Percentiles rank a stretch among this genome's conserved stretches.
Conservation (phyloP, 768 basidiomycete genomes). For the Termitomyces sp. region DNA sequence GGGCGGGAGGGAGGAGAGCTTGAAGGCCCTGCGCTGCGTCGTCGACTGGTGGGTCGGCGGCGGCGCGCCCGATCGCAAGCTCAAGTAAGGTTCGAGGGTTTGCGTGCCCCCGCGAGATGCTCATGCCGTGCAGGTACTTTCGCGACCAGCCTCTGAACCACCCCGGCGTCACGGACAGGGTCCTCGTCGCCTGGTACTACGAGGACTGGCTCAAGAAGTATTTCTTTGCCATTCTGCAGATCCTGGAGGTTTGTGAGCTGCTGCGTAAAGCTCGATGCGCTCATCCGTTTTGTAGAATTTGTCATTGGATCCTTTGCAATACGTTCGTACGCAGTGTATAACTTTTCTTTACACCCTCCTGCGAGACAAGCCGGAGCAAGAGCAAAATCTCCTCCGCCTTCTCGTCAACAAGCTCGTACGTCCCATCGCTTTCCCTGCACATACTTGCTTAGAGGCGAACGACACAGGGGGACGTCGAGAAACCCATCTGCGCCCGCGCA, state of each 20-base stretch:
- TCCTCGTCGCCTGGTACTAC: slow-evolving; percentile 82
- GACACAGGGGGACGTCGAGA: slow-evolving; percentile 80
- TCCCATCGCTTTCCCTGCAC: slow-evolving; percentile 4
- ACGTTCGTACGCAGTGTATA: slow-evolving; percentile 83
- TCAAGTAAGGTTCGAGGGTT: slow-evolving; percentile 51
- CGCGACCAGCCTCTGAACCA: slow-evolving; percentile 79
- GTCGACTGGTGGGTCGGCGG: slow-evolving; percentile 98
- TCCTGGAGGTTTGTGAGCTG: slow-evolving; percentile 57
- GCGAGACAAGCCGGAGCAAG: slow-evolving; percentile 90
- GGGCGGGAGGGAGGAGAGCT: slow-evolving; percentile 87
- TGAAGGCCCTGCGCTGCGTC: slow-evolving; percentile 86
- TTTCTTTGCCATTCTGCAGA: slow-evolving; percentile 88
- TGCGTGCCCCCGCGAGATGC: neutral
- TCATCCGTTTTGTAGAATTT: slow-evolving; percentile 44
- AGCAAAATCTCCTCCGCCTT: slow-evolving; percentile 89
- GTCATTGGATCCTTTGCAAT: slow-evolving; percentile 80
- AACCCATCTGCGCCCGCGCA: slow-evolving; percentile 80
- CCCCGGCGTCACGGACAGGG: slow-evolving; percentile 58
- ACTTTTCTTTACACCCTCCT: slow-evolving; percentile 76
- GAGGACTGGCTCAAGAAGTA: slow-evolving; percentile 98
- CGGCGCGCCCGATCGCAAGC: slow-evolving; percentile 81
- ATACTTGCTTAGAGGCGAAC: neutral
- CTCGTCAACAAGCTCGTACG: slow-evolving; percentile 91
- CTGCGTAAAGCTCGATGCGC: neutral
- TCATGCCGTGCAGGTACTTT: slow-evolving; percentile 59